Evolutionary conservation across 352 stramenopile species (phyloP), one percentile per base, ranked within the genome.

Genomic region (Pythium sukuiense): DNA sequence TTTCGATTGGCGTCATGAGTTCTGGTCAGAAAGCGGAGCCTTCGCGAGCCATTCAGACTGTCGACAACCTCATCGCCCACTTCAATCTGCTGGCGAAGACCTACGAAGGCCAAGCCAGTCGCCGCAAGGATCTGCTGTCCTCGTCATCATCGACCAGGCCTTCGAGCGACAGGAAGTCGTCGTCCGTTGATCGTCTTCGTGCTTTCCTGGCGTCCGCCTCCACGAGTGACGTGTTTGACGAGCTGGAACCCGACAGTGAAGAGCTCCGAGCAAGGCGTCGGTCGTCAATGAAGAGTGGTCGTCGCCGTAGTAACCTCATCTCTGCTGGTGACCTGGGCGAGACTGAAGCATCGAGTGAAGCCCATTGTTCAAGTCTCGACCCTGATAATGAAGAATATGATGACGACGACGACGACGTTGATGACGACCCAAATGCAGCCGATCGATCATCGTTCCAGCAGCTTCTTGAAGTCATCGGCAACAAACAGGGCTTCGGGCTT

Each of bases 61-160:
- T 93, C 2, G 79, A 91, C 56, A 75, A 71, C 29, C 74, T 93
- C 41, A 93, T 93, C 33, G 71, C 80, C 20, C 77, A 79, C 58
- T 93, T 92, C 60, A 88, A 89, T 41, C 69, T 79, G 33, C 65
- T 92, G 2, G 71, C 76, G 2, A 77, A 77, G 52, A 83, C 59
- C n/a, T 68, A 67, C 63, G 61, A 74, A 63, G 58, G 64, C 1
- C 65, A 67, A 33, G 65, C 54, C 6, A 64, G 45, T 11, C 33
- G 45, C 39, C 32, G 60, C 3, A 48, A 35, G 32, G 61, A 64
- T 12, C n/a, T 65, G 27, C 32, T 49, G 46, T 39, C 59, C 1
- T 20, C 59, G 30, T 52, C 35, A n/a, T 55, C 59, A 18, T 49
- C 33, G 16, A 48, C 54, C 16, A 1, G 45, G 37, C 39, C 54